Percentiles rank a stretch among this genome's conserved stretches.
Evolutionary conservation across 495 filamentous ascomycete genomes (phyloP).

Genomic region (Lasiosphaeria ovina): DNA sequence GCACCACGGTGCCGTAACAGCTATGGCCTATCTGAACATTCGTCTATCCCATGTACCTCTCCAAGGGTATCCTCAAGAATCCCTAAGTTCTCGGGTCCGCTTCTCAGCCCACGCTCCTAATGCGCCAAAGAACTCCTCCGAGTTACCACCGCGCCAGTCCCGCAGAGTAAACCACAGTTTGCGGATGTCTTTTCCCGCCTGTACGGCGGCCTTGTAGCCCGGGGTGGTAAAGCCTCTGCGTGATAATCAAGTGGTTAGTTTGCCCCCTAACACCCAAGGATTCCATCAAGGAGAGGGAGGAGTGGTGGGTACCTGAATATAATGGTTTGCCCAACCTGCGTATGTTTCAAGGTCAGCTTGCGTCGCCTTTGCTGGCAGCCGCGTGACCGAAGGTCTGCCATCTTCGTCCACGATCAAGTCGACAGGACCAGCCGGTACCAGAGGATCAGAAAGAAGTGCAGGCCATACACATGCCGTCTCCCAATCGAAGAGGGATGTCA

Average conservation of each 20-base stretch:
- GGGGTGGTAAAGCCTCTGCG: constrained; percentile 20
- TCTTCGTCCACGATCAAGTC: constrained; percentile 34
- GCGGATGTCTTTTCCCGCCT: constrained; percentile 35
- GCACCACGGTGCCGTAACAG: too few species aligned
- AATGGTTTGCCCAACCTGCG: constrained; percentile 28
- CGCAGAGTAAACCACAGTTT: constrained; percentile 39
- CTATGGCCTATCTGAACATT: too few species aligned
- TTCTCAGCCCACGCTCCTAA: constrained; percentile 35
- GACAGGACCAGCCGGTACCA: constrained; percentile 26
- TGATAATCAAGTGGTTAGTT: constrained; percentile 1
- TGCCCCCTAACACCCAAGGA: neutral
- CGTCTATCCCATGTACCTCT: too few species aligned
- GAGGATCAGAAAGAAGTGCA: constrained; percentile 36
- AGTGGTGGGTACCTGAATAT: constrained; percentile 34
- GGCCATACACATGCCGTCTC: constrained; percentile 36
- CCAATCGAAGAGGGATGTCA: constrained; percentile 38
- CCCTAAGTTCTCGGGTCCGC: neutral
- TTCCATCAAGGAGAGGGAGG: constrained; percentile 50
- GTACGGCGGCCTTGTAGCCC: constrained; percentile 31
- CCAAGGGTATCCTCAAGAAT: neutral
- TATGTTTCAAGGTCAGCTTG: constrained; percentile 23
- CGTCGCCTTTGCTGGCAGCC: constrained; percentile 15
- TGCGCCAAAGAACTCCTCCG: constrained; percentile 36
- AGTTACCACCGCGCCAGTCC: constrained; percentile 36
- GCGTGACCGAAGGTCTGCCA: constrained; percentile 20